Base-by-base conservation (phyloP, 441 rosid genomes). In the Theobroma grandiflorum region DNA sequence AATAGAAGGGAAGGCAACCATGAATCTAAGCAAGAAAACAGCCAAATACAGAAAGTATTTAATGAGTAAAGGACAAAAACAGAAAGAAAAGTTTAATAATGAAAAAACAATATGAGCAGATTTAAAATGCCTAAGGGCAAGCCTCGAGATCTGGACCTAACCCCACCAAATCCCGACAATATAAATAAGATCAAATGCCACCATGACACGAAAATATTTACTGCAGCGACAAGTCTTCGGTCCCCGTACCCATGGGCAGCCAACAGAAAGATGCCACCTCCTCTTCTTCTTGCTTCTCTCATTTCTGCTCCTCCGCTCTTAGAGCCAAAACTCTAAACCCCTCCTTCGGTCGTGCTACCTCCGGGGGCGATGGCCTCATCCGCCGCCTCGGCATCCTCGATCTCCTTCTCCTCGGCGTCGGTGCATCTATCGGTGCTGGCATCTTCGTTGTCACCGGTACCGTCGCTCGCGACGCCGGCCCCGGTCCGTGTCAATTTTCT, bases 341-440 rank as follows among this genome's bases (percentile, higher is more conserved):
- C 38, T 83, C 86, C 9, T 80, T 85, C 18, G 59, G 78, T 38
- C 79, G 84, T 18, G 65, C 87, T 20, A 14, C 86, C 75, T 66
- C 75, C 89, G 66, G 49, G 8, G 76, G 85, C 65, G 87, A 92
- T 69, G 91, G 86, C 66, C 94, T 97, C 78, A 75, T 89, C 69
- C 98, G 98, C 77, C 95, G 95, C 6, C 98, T 97, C 77, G 90
- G 94, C 67, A 90, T 97, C 70, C 72, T 92, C 79, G 98, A 97
- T 79, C 97, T 97, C 82, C 45, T 97, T 62, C 89, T 95, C 62
- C 75, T 97, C 79, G 98, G 99, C 47, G 76, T 97, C 80, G 99
- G 99, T 47, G 99, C 99, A 49, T 95, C 98, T 38, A 86, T 97
- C 61, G 99, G 98, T 45, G 98, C 99, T 78, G 98, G 98, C n/a